Percentiles rank a stretch among this genome's conserved stretches.
Conservation (phyloP, 495 filamentous ascomycete species). For the Clavariopsis aquatica region DNA sequence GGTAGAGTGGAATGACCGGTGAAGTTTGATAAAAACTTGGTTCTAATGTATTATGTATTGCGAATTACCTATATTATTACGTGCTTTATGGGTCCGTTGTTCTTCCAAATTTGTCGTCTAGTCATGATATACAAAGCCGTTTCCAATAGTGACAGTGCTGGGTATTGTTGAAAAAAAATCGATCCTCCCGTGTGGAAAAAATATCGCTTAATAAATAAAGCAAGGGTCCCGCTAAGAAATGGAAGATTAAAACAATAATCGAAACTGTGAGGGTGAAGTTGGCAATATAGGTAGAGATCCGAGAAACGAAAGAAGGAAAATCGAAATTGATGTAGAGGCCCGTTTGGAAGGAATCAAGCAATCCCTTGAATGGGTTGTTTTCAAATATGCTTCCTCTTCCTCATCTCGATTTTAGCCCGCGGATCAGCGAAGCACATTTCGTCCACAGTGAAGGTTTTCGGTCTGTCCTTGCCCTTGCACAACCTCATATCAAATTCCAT, state of each 20-base stretch:
- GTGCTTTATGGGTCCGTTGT: not conserved
- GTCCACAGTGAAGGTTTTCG: conserved; percentile 5
- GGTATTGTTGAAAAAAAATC: not conserved
- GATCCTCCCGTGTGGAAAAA: not conserved
- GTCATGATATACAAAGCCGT: not conserved
- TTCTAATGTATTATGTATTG: not conserved
- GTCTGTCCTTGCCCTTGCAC: not conserved
- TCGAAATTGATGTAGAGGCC: not conserved
- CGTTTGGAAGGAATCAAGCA: not conserved
- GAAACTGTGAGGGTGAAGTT: no score
- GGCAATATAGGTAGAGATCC: no score
- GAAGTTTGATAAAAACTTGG: no score
- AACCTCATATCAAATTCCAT: conserved; percentile 13
- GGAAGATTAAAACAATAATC: no score
- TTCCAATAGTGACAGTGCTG: not conserved
- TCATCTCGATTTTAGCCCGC: conserved; percentile 4
- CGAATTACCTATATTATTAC: not conserved
- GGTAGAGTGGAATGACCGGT: no score
- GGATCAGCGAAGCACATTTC: conserved; percentile 12
- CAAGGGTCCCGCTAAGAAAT: no score
- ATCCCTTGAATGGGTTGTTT: not conserved
- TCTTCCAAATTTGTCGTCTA: not conserved
- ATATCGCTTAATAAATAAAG: no score
- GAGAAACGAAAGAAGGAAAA: not conserved
- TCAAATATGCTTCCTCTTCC: conserved; percentile 10